These are phyloP conservation scores for Tuber umbilicatum DNA, from an alignment of 495 filamentous ascomycete species.

Conservation along the genomic window DNA sequence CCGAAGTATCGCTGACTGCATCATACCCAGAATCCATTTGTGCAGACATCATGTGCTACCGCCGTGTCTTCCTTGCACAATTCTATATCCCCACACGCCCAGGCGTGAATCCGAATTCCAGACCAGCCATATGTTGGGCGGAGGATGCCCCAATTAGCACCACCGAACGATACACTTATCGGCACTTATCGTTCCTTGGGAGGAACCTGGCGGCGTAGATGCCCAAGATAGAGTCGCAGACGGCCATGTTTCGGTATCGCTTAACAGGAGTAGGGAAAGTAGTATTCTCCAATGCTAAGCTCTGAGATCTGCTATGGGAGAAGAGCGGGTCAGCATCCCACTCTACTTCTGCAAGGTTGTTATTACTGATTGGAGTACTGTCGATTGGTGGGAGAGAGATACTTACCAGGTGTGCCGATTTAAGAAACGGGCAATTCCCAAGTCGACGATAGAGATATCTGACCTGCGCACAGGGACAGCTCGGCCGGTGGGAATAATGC, in stretches of 20 bases:
- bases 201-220: slow-evolving; percentile 17
- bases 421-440: slow-evolving; percentile 57
- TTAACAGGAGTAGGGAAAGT: slow-evolving; percentile 49
- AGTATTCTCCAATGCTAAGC: slow-evolving; percentile 44
- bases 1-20: slow-evolving; percentile 51
- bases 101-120: slow-evolving; percentile 55
- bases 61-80: slow-evolving; percentile 42
- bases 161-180: slow-evolving; percentile 47
- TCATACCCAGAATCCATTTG: slow-evolving; percentile 53
- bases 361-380: not conserved
- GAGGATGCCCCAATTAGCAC: slow-evolving; percentile 50
- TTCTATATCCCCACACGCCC: slow-evolving; percentile 50
- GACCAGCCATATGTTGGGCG: slow-evolving; percentile 57
- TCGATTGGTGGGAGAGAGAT: not conserved
- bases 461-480: slow-evolving; percentile 15
- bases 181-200: slow-evolving; percentile 44
- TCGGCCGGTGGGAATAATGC: slow-evolving; percentile 10
- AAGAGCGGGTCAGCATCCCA: slow-evolving; percentile 59
- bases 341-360: slow-evolving; percentile 48
- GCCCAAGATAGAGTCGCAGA: slow-evolving; percentile 37
- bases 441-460: slow-evolving; percentile 34
- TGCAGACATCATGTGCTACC: slow-evolving; percentile 45
- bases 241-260: slow-evolving; percentile 50
- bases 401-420: slow-evolving; percentile 55
- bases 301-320: slow-evolving; percentile 49